These are phyloP conservation scores for Daldinia loculata DNA, from an alignment of 495 filamentous ascomycete genomes.

Conservation along the genomic window DNA sequence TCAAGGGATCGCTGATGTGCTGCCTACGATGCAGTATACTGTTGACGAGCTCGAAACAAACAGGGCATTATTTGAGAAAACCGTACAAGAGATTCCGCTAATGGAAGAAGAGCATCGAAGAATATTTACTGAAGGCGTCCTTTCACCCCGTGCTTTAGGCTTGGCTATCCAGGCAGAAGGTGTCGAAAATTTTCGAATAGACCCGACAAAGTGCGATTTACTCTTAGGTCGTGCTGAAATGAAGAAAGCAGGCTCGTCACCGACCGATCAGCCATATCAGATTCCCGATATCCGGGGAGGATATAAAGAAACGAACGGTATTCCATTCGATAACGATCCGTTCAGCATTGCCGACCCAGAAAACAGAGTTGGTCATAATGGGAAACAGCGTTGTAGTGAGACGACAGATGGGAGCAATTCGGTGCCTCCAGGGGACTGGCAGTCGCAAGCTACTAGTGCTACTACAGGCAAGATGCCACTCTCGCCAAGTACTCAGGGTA, in stretches of 20 bases:
- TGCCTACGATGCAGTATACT: conserved; percentile 83
- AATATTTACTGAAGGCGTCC: conserved; percentile 44
- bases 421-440: conserved; percentile 60
- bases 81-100: conserved; percentile 60
- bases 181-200: conserved; percentile 15
- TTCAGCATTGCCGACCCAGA: conserved; percentile 45
- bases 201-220: conserved; percentile 30
- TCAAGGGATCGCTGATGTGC: conserved; percentile 79
- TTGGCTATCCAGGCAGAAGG: conserved; percentile 46
- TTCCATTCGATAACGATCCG: conserved; percentile 50
- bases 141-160: conserved; percentile 53
- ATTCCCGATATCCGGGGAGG: conserved; percentile 34
- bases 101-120: conserved; percentile 41
- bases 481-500: conserved; percentile 66
- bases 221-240: conserved; percentile 33
- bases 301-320: conserved; percentile 52
- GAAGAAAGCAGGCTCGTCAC: conserved; percentile 35
- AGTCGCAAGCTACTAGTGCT: conserved; percentile 63
- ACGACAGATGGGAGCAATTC: conserved; percentile 62
- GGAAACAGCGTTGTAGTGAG: conserved; percentile 60
- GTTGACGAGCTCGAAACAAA: conserved; percentile 82
- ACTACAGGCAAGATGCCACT: conserved; percentile 65
- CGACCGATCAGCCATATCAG: conserved; percentile 28
- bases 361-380: conserved; percentile 44
- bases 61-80: conserved; percentile 73